Base-by-base conservation (phyloP, 2,329 filamentous ascomycete genomes). In the Paraphoma chrysanthemicola region DNA sequence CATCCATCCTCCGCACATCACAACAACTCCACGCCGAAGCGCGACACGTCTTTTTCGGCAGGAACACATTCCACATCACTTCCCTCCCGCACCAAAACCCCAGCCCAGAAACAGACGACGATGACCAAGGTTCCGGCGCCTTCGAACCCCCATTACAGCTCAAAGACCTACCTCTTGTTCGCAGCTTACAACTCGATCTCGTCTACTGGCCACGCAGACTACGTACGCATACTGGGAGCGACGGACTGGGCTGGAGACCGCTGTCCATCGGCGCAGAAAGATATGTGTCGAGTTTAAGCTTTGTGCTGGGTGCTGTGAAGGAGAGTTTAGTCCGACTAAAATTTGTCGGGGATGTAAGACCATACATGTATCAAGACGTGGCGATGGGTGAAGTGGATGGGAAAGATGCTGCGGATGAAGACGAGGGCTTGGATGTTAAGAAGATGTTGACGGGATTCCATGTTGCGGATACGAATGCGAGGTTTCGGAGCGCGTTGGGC, bases 1-100 rank as follows among this genome's bases (percentile, higher is more conserved):
- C 78, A 6, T 61, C 62, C 33, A 72, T 81, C 44, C 69, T 81
- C 2, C 67, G 74, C 14, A 67, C 66, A 18, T 79, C 72, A 62
- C 75, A 72, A 47, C 72, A 75, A 31, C 71, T 80, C 55, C 68
- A 80, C 66, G 69, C 72, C 30, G 79, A 81, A 68, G 77, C 79
- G 1, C 70, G 73, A 28, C 67, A 67, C 28, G 68, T 78, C 23
- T 77, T 81, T 54, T 79, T 78, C 58, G 70, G 70, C 53, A 76
- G 75, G 54, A 81, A 81, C 59, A 70, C 65, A 9, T 78, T 81
- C 60, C 58, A 60, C 41, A 54, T 75, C 44, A 67, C 62, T 23
- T 66, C 63, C 4, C 29, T 61, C 8, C 57, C 60, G 1, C 23
- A 23, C 5, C 23, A 23, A 23, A 2, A 23, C 53, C 60, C 8